Evolutionary conservation across 2,329 filamentous ascomycete genomes (phyloP).

Genomic region (Hypoxylon sp.): DNA sequence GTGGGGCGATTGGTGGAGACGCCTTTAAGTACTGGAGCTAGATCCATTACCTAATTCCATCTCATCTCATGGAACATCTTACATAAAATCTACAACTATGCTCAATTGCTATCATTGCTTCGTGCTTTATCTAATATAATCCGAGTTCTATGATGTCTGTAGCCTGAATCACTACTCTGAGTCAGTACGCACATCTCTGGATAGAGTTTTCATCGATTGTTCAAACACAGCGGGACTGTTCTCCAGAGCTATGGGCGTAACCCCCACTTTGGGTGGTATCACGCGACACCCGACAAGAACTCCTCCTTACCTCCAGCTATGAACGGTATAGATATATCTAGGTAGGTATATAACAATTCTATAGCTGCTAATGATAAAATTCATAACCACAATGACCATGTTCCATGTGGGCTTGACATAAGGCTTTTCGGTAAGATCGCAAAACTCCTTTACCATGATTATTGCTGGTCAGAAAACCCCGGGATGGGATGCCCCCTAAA

Average conservation of each 20-base stretch:
- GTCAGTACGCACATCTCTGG: neutral
- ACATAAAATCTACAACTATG: neutral
- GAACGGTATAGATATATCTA: neutral
- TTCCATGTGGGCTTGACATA: neutral
- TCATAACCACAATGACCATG: neutral
- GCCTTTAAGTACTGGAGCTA: neutral
- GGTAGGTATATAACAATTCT: no score
- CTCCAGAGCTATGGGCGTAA: neutral
- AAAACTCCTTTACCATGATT: neutral
- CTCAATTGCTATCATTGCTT: neutral
- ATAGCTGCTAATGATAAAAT: neutral
- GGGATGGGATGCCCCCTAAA: neutral
- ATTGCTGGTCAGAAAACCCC: neutral
- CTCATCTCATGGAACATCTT: neutral
- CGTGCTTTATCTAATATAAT: neutral
- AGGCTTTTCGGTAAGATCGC: neutral
- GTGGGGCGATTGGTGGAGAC: constrained; percentile 20
- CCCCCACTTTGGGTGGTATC: neutral
- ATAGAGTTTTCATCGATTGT: neutral
- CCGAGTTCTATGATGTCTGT: neutral
- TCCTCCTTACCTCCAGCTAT: neutral
- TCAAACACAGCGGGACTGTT: neutral
- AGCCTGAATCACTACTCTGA: neutral
- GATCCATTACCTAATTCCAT: neutral
- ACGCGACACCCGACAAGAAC: neutral